phyloP scores from a whole-genome alignment of 2,329 filamentous ascomycete genomes.

The Diplodia mutila region DNA sequence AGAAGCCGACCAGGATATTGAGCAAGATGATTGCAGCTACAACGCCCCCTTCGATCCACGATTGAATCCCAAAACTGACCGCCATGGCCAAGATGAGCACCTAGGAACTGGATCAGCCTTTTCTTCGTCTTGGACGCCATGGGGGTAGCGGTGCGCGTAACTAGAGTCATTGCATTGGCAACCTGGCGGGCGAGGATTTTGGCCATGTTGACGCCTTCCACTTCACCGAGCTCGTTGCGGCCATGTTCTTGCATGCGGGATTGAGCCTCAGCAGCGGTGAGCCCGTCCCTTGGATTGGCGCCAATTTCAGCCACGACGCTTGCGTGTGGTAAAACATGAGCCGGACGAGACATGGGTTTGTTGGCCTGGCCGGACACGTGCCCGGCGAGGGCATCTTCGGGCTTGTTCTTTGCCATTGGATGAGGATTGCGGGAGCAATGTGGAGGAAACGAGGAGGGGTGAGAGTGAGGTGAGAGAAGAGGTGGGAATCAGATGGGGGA shows the following conservation, averaged over 20 bases:
- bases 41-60: slow-evolving; percentile 54
- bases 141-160: slow-evolving; percentile 37
- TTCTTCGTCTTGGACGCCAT: slow-evolving; percentile 6
- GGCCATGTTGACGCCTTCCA: slow-evolving; percentile 67
- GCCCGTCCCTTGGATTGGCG: slow-evolving; percentile 68
- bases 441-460: not conserved
- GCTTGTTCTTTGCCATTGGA: not conserved
- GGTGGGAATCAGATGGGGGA: not conserved
- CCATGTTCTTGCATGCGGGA: slow-evolving; percentile 64
- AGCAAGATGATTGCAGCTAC: slow-evolving; percentile 51
- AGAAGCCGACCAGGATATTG: slow-evolving; percentile 52
- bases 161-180: slow-evolving; percentile 77
- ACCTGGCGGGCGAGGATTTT: slow-evolving; percentile 75
- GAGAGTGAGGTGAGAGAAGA: not conserved
- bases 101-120: slow-evolving; percentile 29
- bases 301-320: slow-evolving; percentile 60
- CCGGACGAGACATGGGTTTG: slow-evolving; percentile 61
- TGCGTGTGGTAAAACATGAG: slow-evolving; percentile 63
- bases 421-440: not conserved
- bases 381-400: slow-evolving; percentile 32
- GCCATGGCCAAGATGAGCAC: slow-evolving; percentile 54
- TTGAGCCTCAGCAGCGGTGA: slow-evolving; percentile 63
- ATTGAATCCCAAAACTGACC: slow-evolving; percentile 52
- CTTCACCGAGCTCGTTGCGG: slow-evolving; percentile 71
- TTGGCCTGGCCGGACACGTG: slow-evolving; percentile 53